phyloP scores from a whole-genome alignment of 768 basidiomycete genomes.

The Leccinum sublutescens region DNA sequence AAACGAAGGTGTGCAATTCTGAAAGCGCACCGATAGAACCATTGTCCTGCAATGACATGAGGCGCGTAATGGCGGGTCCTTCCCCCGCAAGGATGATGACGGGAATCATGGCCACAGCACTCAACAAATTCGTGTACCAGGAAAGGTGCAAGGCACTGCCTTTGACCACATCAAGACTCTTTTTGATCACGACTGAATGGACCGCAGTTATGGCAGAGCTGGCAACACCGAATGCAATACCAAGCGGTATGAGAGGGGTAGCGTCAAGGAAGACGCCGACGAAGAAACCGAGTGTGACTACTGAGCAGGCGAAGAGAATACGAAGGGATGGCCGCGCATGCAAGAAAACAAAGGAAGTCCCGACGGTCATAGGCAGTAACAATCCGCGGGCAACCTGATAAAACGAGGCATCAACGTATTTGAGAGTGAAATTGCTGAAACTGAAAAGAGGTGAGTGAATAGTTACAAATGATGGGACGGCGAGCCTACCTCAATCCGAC shows the following conservation, averaged over 20 bases:
- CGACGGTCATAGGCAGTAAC: conserved; percentile 90
- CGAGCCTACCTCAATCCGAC: conserved; percentile 69
- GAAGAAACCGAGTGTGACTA: conserved; percentile 94
- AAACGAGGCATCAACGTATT: conserved; percentile 93
- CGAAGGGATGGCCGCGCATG: conserved; percentile 71
- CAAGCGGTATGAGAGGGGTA: conserved; percentile 54
- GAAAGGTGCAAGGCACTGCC: conserved; percentile 83
- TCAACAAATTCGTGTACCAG: conserved; percentile 90
- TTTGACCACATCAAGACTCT: conserved; percentile 72
- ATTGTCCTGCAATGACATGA: conserved; percentile 52
- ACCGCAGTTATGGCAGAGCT: conserved; percentile 85
- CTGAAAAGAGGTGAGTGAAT: conserved; percentile 37
- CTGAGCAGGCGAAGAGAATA: conserved; percentile 69
- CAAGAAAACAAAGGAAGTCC: conserved; percentile 79
- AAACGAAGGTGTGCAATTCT: conserved; percentile 63
- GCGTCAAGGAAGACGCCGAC: conserved; percentile 81
- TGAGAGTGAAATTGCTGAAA: conserved; percentile 87
- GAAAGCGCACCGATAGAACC: conserved; percentile 42
- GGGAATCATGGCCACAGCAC: conserved; percentile 70
- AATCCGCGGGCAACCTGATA: conserved; percentile 95
- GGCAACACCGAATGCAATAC: conserved; percentile 77
- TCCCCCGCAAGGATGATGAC: conserved; percentile 77
- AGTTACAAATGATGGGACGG: not conserved
- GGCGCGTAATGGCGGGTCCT: conserved; percentile 54
- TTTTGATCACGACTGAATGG: conserved; percentile 95